Conservation (phyloP, 352 stramenopile species). For the Saprolegnia diclina region DNA sequence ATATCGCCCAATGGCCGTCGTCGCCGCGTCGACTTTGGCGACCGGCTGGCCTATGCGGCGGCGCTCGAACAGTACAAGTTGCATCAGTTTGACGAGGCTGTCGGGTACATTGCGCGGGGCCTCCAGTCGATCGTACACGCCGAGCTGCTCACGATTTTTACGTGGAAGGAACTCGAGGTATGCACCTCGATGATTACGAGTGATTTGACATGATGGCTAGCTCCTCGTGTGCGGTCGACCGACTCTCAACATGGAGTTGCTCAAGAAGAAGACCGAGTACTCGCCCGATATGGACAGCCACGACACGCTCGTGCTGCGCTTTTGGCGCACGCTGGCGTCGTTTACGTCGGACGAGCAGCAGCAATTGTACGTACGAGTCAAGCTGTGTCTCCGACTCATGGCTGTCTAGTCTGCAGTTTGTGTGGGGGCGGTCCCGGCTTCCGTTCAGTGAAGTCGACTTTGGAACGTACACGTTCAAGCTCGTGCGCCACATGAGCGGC, state of each 20-base stretch:
- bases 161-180: slow-evolving; percentile 25
- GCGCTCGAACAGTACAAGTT: slow-evolving; percentile 16
- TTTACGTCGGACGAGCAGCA: slow-evolving; percentile 25
- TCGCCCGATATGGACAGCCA: slow-evolving; percentile 27
- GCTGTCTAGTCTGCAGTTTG: slow-evolving; percentile 25
- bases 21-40: neutral
- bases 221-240: slow-evolving; percentile 24
- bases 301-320: slow-evolving; percentile 23
- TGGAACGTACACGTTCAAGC: slow-evolving; percentile 27
- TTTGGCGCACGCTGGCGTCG: slow-evolving; percentile 18
- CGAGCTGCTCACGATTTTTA: slow-evolving; percentile 24
- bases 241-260: slow-evolving; percentile 22
- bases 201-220: neutral
- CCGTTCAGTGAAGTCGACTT: slow-evolving; percentile 28
- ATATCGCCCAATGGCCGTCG: slow-evolving; percentile 5
- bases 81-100: slow-evolving; percentile 24
- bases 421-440: slow-evolving; percentile 22
- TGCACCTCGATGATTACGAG: neutral
- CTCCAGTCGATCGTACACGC: slow-evolving; percentile 20
- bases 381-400: neutral
- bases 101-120: slow-evolving; percentile 7
- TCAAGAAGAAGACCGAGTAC: slow-evolving; percentile 27
- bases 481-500: slow-evolving; percentile 25
- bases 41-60: slow-evolving; percentile 15
- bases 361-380: slow-evolving; percentile 10